Evolutionary conservation across 352 stramenopile genomes (phyloP), one percentile per base, ranked within the genome.

Genomic region (Pythium scleroteichum): DNA sequence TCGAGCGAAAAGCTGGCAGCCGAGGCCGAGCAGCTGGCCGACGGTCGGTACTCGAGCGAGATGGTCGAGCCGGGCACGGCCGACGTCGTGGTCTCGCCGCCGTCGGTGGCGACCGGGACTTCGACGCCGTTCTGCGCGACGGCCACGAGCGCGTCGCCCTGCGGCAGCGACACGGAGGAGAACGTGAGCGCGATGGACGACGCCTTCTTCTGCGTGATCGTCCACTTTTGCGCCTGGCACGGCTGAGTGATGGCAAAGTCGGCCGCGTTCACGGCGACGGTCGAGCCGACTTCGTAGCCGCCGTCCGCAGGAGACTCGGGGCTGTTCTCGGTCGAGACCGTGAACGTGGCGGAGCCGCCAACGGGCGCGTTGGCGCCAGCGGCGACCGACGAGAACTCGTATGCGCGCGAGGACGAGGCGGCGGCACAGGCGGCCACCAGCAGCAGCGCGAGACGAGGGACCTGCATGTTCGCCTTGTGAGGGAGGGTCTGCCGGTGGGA

Each of bases 201-300:
- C 12, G 70, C 72, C 46, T 69, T 73, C 50, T 76, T 68, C 49
- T 85, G 72, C 47, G 56, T 81, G 62, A 85, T 68, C 40, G 65
- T 81, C 73, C 76, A 85, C 46, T 56, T 66, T 57, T 85, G 76
- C 19, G 53, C 63, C 35, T 71, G 52, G 40, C 76, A 85, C 9
- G 49, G 24, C 24, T 65, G 19, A 1, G 73, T 26, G 60, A 85
- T 81, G n/a, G 46, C 53, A 53, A 79, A 85, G 29, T 53, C 66
- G 17, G 46, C 62, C 1, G 69, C 35, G 39, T 72, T 64, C n/a
- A 83, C 64, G 16, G 41, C 46, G 44, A 62, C 67, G 48, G 56
- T 75, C 16, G 62, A 59, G 27, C 73, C 76, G 1, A 75, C 71
- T n/a, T 63, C 59, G 45, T 73, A 81, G 10, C 72, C 76, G 20